phyloP scores from a whole-genome alignment of 1,139 yeast species.

The Saccharomycopsis hybrid region DNA sequence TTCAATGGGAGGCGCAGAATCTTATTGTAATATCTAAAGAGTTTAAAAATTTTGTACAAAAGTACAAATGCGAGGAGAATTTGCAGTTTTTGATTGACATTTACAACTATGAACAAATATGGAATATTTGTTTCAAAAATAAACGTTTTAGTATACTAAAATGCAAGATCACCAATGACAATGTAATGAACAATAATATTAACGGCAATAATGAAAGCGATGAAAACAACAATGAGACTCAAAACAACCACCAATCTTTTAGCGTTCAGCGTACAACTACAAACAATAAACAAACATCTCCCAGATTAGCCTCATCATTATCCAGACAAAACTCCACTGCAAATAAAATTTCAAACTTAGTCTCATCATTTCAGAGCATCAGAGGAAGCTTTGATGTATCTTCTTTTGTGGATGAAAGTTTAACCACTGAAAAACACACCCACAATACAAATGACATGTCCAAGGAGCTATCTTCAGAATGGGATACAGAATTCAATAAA shows the following conservation, averaged over 20 bases:
- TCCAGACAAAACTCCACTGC: too few relatives aligned
- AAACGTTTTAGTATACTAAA: conserved; percentile 28
- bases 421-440: too few relatives aligned
- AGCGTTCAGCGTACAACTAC: too few relatives aligned
- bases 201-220: too few relatives aligned
- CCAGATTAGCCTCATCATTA: too few relatives aligned
- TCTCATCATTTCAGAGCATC: conserved; percentile 19
- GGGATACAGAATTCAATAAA: too few relatives aligned
- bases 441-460: too few relatives aligned
- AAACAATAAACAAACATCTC: too few relatives aligned
- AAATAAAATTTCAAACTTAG: too few relatives aligned
- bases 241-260: too few relatives aligned
- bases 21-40: conserved; percentile 12
- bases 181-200: background rate
- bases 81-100: conserved; percentile 40
- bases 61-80: conserved; percentile 35
- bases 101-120: conserved; percentile 37
- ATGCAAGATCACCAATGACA: conserved; percentile 23
- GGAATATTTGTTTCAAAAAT: conserved; percentile 28
- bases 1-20: conserved; percentile 1
- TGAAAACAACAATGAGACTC: too few relatives aligned
- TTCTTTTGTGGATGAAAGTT: conserved; percentile 22
- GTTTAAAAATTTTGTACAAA: conserved; percentile 24
- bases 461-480: too few relatives aligned
- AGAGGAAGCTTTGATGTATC: conserved; percentile 24